Evolutionary conservation across 352 stramenopile species (phyloP).

Genomic region (Blastocystis sp.): DNA sequence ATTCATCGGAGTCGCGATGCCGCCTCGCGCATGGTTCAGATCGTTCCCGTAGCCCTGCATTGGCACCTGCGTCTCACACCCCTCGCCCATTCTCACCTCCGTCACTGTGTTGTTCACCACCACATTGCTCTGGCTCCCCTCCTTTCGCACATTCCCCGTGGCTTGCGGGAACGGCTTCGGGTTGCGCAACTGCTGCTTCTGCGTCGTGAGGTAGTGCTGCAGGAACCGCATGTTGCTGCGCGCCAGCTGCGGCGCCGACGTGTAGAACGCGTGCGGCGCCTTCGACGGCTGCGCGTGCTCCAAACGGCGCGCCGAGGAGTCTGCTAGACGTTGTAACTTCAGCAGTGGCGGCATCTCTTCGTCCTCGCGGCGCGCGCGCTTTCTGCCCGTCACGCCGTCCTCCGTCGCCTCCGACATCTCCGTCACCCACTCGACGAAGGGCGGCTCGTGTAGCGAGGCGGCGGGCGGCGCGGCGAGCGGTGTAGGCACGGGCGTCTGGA

Average conservation of each 20-base stretch:
- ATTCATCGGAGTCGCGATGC: slow-evolving; percentile 8
- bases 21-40: not conserved
- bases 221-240: slow-evolving; percentile 44
- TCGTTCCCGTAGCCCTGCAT: not conserved
- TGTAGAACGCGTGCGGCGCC: slow-evolving; percentile 15
- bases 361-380: too few species aligned
- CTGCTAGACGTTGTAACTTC: slow-evolving; percentile 35
- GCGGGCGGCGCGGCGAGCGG: not conserved
- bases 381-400: not conserved
- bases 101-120: not conserved
- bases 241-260: slow-evolving; percentile 15
- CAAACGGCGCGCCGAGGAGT: not conserved
- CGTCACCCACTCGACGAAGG: not conserved
- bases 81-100: not conserved
- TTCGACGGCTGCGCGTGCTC: not conserved
- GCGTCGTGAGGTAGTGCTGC: slow-evolving; percentile 7
- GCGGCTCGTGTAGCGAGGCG: not conserved
- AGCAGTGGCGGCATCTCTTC: slow-evolving; percentile 16
- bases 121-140: not conserved
- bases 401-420: not conserved
- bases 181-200: slow-evolving; percentile 54
- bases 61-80: not conserved
- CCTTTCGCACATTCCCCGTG: not conserved
- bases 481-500: not conserved
- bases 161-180: slow-evolving; percentile 33